Evolutionary conservation across 2,329 filamentous ascomycete genomes (phyloP).

Genomic region (Colletotrichum zoysiae): DNA sequence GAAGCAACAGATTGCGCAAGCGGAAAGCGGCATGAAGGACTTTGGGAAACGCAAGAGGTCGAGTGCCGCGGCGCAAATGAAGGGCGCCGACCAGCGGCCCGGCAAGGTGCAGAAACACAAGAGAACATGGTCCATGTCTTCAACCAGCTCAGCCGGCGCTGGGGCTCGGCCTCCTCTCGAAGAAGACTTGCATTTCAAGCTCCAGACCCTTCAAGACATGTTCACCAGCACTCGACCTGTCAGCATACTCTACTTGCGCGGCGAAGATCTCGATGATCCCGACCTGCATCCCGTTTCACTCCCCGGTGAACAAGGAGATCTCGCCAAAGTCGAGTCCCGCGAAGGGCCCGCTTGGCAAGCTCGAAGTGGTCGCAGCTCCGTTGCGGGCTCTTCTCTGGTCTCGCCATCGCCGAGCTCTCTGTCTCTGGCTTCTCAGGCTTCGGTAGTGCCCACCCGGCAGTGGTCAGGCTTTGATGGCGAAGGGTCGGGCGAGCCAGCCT

Average conservation of each 20-base stretch:
- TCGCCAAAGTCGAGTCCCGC: conserved; percentile 65
- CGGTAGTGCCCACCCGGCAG: conserved; percentile 53
- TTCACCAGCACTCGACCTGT: conserved; percentile 85
- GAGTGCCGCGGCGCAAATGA: conserved; percentile 58
- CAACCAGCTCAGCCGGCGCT: conserved; percentile 72
- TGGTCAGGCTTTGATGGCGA: conserved; percentile 72
- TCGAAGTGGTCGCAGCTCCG: conserved; percentile 68
- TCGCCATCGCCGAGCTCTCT: conserved; percentile 76
- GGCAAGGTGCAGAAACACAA: conserved; percentile 93
- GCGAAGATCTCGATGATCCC: conserved; percentile 83
- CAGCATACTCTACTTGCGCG: conserved; percentile 82
- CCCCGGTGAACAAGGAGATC: conserved; percentile 73
- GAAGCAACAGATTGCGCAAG: conserved; percentile 91
- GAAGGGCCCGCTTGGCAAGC: conserved; percentile 64
- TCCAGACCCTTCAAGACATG: conserved; percentile 86
- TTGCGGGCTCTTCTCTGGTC: conserved; percentile 71
- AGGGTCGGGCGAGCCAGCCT: conserved; percentile 60
- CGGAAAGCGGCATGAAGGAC: conserved; percentile 75
- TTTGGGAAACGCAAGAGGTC: conserved; percentile 74
- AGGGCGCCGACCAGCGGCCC: conserved; percentile 68
- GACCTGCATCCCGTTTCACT: conserved; percentile 83
- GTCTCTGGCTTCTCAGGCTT: conserved; percentile 70
- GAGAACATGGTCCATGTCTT: conserved; percentile 95
- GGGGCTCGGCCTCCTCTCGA: conserved; percentile 66
- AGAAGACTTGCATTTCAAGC: conserved; percentile 83